Evolutionary conservation across 1,284 basidiomycete species (phyloP).

Genomic region (Gyrodon tennesseensis): DNA sequence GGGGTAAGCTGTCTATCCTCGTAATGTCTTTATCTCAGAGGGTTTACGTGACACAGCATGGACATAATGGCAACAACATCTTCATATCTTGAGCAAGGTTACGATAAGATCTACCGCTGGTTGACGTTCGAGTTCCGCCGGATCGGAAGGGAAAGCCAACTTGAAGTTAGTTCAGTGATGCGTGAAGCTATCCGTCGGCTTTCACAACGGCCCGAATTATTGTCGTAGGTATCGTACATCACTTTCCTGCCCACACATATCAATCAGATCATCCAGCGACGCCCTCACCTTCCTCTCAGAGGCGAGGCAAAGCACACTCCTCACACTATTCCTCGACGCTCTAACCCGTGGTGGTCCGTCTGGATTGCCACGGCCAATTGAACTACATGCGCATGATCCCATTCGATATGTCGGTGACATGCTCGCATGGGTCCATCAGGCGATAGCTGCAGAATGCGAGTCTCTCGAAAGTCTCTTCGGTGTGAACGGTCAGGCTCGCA

Average conservation of each 20-base stretch:
- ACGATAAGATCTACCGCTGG: constrained; percentile 88
- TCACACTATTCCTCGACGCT: constrained; percentile 81
- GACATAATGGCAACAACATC: constrained; percentile 88
- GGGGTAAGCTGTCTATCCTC: constrained; percentile 56
- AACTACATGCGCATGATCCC: constrained; percentile 96
- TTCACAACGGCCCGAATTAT: constrained; percentile 71
- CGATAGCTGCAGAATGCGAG: constrained; percentile 92
- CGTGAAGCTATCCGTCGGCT: constrained; percentile 75
- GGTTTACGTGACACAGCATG: constrained; percentile 50
- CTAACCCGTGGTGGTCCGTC: constrained; percentile 88
- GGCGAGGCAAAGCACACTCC: constrained; percentile 78
- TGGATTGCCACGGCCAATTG: constrained; percentile 89
- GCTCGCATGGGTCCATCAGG: constrained; percentile 98
- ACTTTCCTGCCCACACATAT: not conserved
- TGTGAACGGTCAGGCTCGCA: constrained; percentile 53
- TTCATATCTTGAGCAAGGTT: constrained; percentile 82
- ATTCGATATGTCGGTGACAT: constrained; percentile 97
- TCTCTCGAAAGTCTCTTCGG: constrained; percentile 85
- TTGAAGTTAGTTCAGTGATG: constrained; percentile 76
- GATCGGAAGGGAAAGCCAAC: constrained; percentile 71
- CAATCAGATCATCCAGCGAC: constrained; percentile 55
- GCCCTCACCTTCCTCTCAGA: constrained; percentile 75
- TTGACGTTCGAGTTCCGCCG: constrained; percentile 83
- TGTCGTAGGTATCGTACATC: constrained; percentile 57
- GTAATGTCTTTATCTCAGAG: constrained; percentile 5